A percentile compares a stretch with the other conserved stretches of the same genome.
These are phyloP conservation scores for Ophiostoma himal-ulmi DNA, from an alignment of 2,329 filamentous ascomycete genomes.

Conservation along the genomic window DNA sequence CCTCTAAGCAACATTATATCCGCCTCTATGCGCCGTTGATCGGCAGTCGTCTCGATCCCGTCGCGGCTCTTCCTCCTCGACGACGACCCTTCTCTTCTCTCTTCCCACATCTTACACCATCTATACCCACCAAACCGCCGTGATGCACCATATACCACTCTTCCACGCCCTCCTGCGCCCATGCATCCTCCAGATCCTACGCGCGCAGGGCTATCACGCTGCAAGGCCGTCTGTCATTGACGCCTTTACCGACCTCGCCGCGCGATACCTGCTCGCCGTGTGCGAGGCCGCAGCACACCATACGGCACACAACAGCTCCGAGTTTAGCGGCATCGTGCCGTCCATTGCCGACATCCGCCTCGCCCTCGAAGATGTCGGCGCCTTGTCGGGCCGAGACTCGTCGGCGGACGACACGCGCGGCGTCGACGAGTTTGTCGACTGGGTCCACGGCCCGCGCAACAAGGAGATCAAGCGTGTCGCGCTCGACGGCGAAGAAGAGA, in stretches of 20 bases:
- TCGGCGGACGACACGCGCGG: constrained; percentile 66
- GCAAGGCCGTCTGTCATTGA: constrained; percentile 78
- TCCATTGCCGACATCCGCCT: constrained; percentile 74
- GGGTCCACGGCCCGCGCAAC: constrained; percentile 69
- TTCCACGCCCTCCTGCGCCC: constrained; percentile 77
- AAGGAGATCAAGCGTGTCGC: constrained; percentile 77
- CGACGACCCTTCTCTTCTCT: neutral
- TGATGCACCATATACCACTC: constrained; percentile 44
- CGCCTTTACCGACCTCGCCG: constrained; percentile 78
- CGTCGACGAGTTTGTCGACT: constrained; percentile 69
- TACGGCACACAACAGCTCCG: constrained; percentile 61
- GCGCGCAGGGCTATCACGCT: constrained; percentile 82
- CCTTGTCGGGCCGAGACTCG: constrained; percentile 66
- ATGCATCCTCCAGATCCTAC: constrained; percentile 81
- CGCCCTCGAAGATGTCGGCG: constrained; percentile 75
- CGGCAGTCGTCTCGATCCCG: constrained; percentile 5
- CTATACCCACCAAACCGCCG: constrained; percentile 26
- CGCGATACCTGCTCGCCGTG: constrained; percentile 70
- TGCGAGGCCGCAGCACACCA: constrained; percentile 67
- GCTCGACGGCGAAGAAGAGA: constrained; percentile 58
- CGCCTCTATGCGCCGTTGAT: constrained; percentile 7
- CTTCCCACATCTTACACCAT: neutral
- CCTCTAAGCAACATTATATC: neutral
- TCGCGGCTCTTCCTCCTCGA: neutral
- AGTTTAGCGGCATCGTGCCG: constrained; percentile 58